Conservation (phyloP, 176 grass and related monocot species). For the Puccinellia tenuiflora region DNA sequence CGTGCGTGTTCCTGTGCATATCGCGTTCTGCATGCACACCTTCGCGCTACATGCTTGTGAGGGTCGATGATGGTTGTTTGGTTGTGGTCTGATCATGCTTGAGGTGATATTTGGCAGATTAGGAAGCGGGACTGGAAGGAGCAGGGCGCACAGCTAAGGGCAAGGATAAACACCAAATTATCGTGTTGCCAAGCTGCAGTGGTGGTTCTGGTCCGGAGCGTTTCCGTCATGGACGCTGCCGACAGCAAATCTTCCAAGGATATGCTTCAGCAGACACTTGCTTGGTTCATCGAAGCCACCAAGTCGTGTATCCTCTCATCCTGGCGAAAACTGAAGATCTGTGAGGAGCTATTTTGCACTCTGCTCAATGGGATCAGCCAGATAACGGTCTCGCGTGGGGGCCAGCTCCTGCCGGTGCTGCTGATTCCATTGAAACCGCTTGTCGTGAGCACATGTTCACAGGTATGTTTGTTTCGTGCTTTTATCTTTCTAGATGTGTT, state of each 20-base stretch:
- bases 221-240: constrained; percentile 44
- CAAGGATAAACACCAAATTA: constrained; percentile 89
- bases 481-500: constrained; percentile 4
- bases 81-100: constrained; percentile 18
- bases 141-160: constrained; percentile 79
- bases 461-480: constrained; percentile 36
- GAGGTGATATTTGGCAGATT: constrained; percentile 51
- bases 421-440: constrained; percentile 96
- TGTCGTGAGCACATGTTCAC: constrained; percentile 88
- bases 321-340: constrained; percentile 87
- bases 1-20: background rate
- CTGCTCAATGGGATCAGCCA: constrained; percentile 92
- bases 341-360: constrained; percentile 80
- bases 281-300: constrained; percentile 76
- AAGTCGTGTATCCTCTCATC: constrained; percentile 92
- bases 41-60: background rate
- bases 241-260: constrained; percentile 87
- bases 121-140: constrained; percentile 98
- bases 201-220: constrained; percentile 62
- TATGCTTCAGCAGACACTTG: constrained; percentile 80
- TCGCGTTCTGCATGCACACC: background rate
- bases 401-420: constrained; percentile 81
- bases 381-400: constrained; percentile 89
- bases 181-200: constrained; percentile 86
- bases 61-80: constrained; percentile 3